These are phyloP conservation scores for Digitaria exilis DNA, from an alignment of 202 grass and related monocot species.

Conservation along the genomic window DNA sequence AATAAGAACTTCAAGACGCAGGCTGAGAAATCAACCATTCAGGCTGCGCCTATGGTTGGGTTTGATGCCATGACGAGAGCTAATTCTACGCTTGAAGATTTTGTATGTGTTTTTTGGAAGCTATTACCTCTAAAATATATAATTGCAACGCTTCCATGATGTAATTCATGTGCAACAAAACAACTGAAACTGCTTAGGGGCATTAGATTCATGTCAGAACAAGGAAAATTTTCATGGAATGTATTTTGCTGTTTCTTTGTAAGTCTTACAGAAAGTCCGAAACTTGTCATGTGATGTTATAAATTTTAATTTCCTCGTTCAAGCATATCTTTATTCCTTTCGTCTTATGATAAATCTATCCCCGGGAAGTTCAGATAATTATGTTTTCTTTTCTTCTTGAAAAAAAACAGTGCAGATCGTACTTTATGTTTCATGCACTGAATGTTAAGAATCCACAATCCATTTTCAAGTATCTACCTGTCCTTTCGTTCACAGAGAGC, in stretches of 20 bases:
- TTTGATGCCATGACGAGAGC: slow-evolving; percentile 72
- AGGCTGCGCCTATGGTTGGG: slow-evolving; percentile 51
- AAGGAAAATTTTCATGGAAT: background rate
- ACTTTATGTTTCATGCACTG: slow-evolving; percentile 94
- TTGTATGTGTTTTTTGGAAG: slow-evolving; percentile 54
- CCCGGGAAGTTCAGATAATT: background rate
- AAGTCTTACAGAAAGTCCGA: background rate
- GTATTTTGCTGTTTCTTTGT: slow-evolving; percentile 18
- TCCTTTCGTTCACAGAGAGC: slow-evolving; percentile 90
- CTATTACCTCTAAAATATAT: background rate
- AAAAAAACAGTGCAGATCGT: slow-evolving; percentile 83
- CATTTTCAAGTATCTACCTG: slow-evolving; percentile 83
- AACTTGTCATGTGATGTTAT: background rate
- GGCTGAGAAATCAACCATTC: slow-evolving; percentile 43
- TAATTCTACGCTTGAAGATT: slow-evolving; percentile 91
- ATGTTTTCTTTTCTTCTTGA: slow-evolving; percentile 24
- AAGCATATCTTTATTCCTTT: slow-evolving; percentile 9
- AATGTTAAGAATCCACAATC: slow-evolving; percentile 57
- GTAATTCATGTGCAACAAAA: slow-evolving; percentile 15
- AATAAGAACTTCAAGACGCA: slow-evolving; percentile 44
- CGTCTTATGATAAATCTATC: background rate
- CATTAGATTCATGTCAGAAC: slow-evolving; percentile 21
- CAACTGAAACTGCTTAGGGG: background rate
- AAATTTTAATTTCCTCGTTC: background rate
- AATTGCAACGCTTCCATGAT: background rate